Percentiles rank a stretch among this genome's conserved stretches.
phyloP scores from a whole-genome alignment of 768 basidiomycete genomes.

The Heimioporus sp. region DNA sequence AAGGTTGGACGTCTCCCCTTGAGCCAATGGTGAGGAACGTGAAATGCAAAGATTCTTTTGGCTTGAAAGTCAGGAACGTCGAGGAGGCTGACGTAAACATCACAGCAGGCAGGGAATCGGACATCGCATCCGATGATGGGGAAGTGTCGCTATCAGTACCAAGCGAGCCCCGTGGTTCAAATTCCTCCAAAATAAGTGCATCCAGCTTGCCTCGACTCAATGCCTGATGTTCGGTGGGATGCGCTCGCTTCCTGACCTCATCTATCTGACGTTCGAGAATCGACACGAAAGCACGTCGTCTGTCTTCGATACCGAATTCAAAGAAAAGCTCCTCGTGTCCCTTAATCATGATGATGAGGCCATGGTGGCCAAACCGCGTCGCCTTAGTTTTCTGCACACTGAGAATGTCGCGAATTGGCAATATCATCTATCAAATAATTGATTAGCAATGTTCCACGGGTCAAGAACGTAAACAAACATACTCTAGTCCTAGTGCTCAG shows the following conservation, averaged over 20 bases:
- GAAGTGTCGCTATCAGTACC: slow-evolving; percentile 39
- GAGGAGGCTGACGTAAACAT: slow-evolving; percentile 98
- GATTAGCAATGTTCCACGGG: slow-evolving; percentile 2
- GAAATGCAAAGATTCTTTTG: slow-evolving; percentile 77
- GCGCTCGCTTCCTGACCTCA: slow-evolving; percentile 51
- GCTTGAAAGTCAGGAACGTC: slow-evolving; percentile 96
- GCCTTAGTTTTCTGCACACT: slow-evolving; percentile 83
- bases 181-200: slow-evolving; percentile 81
- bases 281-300: slow-evolving; percentile 72
- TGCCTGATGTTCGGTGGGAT: slow-evolving; percentile 40
- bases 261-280: slow-evolving; percentile 84
- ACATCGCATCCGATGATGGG: slow-evolving; percentile 52
- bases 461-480: slow-evolving; percentile 25
- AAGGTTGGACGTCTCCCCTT: slow-evolving; percentile 96
- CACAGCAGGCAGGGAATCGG: slow-evolving; percentile 78
- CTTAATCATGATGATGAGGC: slow-evolving; percentile 85
- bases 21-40: slow-evolving; percentile 97
- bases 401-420: slow-evolving; percentile 88
- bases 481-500: slow-evolving; percentile 81
- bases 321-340: slow-evolving; percentile 98
- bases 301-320: slow-evolving; percentile 82
- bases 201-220: slow-evolving; percentile 60
- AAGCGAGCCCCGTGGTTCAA: slow-evolving; percentile 52
- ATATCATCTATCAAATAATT: slow-evolving; percentile 70
- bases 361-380: slow-evolving; percentile 86